phyloP scores from a whole-genome alignment of 2,329 filamentous ascomycete genomes.

The Cytospora chrysosperma region DNA sequence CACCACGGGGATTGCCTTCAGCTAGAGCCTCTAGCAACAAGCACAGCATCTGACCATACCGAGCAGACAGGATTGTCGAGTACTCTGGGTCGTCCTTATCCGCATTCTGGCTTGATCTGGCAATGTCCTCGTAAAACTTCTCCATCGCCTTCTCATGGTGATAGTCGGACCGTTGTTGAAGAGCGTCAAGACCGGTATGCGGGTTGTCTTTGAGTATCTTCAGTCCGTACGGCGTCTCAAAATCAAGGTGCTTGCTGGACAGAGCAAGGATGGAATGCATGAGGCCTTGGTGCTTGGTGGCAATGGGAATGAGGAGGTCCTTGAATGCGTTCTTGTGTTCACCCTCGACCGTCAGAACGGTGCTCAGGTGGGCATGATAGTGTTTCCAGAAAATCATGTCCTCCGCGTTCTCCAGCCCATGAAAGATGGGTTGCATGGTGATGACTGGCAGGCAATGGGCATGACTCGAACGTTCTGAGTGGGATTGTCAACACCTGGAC shows the following conservation, averaged over 20 bases:
- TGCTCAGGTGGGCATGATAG: slow-evolving; percentile 76
- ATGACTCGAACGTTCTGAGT: slow-evolving; percentile 33
- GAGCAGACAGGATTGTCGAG: slow-evolving; percentile 50
- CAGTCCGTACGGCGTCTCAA: slow-evolving; percentile 54
- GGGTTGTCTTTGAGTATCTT: slow-evolving; percentile 52
- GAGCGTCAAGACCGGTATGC: slow-evolving; percentile 44
- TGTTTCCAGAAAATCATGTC: slow-evolving; percentile 82
- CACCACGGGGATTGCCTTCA: slow-evolving; percentile 58
- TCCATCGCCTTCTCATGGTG: slow-evolving; percentile 57
- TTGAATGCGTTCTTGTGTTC: slow-evolving; percentile 83
- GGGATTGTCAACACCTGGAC: neutral
- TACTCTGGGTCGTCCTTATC: slow-evolving; percentile 45
- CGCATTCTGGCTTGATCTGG: slow-evolving; percentile 33
- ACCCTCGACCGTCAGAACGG: slow-evolving; percentile 77
- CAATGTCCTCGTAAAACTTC: slow-evolving; percentile 49
- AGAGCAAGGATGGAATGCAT: slow-evolving; percentile 90
- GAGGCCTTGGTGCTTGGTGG: slow-evolving; percentile 73
- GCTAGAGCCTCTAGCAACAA: slow-evolving; percentile 57
- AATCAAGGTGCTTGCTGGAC: slow-evolving; percentile 73
- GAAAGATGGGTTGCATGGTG: slow-evolving; percentile 66
- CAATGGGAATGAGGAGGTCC: slow-evolving; percentile 78
- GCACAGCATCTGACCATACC: slow-evolving; percentile 64
- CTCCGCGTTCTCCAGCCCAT: slow-evolving; percentile 76
- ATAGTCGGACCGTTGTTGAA: slow-evolving; percentile 52
- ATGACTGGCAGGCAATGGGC: slow-evolving; percentile 50